Evolutionary conservation across 1,284 basidiomycete species (phyloP).

Genomic region (Austroboletus novae-zelandiae): DNA sequence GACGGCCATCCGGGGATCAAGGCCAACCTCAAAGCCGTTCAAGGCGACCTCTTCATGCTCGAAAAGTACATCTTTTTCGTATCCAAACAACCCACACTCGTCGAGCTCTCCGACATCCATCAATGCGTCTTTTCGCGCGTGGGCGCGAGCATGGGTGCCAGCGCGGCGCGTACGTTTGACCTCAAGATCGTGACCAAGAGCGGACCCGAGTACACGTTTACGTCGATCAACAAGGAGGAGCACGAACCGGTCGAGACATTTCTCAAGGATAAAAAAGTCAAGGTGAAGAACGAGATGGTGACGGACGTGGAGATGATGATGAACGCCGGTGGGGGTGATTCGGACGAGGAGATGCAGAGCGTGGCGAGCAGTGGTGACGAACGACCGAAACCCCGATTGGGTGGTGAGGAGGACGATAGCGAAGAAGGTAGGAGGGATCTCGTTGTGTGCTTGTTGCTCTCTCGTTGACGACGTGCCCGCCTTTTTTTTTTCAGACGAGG

Average conservation of each 20-base stretch:
- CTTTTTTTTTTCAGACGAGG: conserved; percentile 55
- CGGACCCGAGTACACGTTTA: conserved; percentile 85
- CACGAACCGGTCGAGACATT: conserved; percentile 85
- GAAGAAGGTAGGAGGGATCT: conserved; percentile 66
- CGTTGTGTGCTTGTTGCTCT: neutral
- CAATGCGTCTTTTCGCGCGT: conserved; percentile 94
- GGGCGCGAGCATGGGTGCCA: conserved; percentile 80
- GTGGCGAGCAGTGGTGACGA: conserved; percentile 71
- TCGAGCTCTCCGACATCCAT: conserved; percentile 90
- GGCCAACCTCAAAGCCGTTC: conserved; percentile 96
- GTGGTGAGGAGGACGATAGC: conserved; percentile 70
- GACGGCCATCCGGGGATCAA: conserved; percentile 84
- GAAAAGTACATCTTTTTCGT: conserved; percentile 99
- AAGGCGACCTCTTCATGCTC: conserved; percentile 96
- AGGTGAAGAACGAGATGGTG: conserved; percentile 96
- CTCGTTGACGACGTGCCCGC: no score
- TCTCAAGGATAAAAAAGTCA: conserved; percentile 87
- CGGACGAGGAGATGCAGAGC: conserved; percentile 85
- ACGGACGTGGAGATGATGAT: conserved; percentile 77
- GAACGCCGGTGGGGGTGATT: conserved; percentile 67
- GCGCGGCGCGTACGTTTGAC: conserved; percentile 93
- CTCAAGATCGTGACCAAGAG: conserved; percentile 85
- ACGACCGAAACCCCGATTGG: conserved; percentile 49
- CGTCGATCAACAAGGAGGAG: conserved; percentile 95
- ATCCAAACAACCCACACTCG: conserved; percentile 91